These are phyloP conservation scores for Trametes cubensis DNA, from an alignment of 768 basidiomycete genomes.

Conservation along the genomic window DNA sequence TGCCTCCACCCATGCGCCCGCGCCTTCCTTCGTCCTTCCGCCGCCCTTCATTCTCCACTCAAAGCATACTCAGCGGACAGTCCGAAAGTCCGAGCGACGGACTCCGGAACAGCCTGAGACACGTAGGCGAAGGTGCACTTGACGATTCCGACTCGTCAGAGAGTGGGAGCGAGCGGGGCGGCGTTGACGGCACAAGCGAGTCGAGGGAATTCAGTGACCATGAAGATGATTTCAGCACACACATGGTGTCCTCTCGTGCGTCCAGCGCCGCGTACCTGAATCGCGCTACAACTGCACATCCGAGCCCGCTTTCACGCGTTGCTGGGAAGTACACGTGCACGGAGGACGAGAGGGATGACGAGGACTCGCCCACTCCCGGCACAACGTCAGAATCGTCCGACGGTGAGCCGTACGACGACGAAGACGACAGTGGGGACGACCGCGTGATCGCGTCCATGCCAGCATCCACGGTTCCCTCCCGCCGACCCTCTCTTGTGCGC, in stretches of 20 bases:
- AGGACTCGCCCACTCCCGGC: constrained; percentile 57
- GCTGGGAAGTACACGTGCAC: constrained; percentile 56
- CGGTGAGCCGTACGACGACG: constrained; percentile 23
- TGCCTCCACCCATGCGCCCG: constrained; percentile 24
- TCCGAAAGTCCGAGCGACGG: constrained; percentile 39
- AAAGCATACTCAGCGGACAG: constrained; percentile 36
- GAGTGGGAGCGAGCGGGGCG: constrained; percentile 26
- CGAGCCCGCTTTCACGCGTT: constrained; percentile 68
- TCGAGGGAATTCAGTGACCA: constrained; percentile 37
- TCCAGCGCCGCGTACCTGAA: constrained; percentile 41
- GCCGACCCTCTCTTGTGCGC: constrained; percentile 2
- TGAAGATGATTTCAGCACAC: constrained; percentile 40
- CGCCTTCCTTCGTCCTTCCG: constrained; percentile 38
- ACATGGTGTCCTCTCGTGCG: constrained; percentile 33
- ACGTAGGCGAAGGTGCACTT: constrained; percentile 77
- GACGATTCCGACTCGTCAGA: constrained; percentile 76
- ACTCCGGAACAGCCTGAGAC: constrained; percentile 47
- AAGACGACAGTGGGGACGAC: constrained; percentile 24
- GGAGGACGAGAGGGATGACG: constrained; percentile 51
- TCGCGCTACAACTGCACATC: constrained; percentile 44
- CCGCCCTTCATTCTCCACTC: constrained; percentile 46
- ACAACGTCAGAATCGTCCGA: constrained; percentile 57
- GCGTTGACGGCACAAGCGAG: constrained; percentile 31
- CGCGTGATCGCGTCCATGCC: constrained; percentile 31
- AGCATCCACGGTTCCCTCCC: constrained; percentile 6